Percentiles rank a stretch among this genome's conserved stretches.
Evolutionary conservation across 139 green algal species (phyloP).

Genomic region (Chlamydomonas applanata): DNA sequence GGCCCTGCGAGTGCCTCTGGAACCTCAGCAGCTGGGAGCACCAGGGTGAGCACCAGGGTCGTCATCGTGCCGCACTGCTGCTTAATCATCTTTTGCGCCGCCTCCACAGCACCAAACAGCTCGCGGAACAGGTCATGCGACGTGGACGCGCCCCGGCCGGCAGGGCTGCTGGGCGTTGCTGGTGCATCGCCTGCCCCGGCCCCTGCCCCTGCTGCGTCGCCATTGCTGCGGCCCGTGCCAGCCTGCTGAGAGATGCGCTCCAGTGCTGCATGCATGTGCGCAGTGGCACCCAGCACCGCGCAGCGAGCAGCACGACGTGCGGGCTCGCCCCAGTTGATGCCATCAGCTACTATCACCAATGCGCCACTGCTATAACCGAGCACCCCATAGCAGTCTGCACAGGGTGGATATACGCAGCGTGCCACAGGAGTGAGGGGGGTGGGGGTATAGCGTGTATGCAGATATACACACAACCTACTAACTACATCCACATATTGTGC

Average conservation of each 20-base stretch:
- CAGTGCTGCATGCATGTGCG: constrained; percentile 27
- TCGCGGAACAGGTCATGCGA: constrained; percentile 15
- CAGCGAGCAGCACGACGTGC: constrained; percentile 30
- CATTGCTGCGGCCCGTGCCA: not conserved
- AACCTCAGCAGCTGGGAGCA: not conserved
- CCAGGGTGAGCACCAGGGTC: constrained; percentile 38
- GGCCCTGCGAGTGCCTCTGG: not conserved
- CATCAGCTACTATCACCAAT: constrained; percentile 39
- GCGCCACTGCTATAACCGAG: not conserved
- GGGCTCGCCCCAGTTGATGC: constrained; percentile 45
- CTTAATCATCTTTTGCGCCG: constrained; percentile 40
- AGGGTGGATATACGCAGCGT: not conserved
- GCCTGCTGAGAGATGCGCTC: not conserved
- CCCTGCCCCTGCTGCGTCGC: not conserved
- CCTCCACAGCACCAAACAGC: constrained; percentile 23
- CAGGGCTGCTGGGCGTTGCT: not conserved
- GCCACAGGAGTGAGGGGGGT: not conserved
- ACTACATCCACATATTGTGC: not conserved
- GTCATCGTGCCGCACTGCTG: constrained; percentile 45
- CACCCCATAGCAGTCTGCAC: not conserved
- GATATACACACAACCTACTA: not conserved
- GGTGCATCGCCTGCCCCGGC: not conserved
- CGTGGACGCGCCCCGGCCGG: not conserved
- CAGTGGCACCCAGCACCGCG: constrained; percentile 32
- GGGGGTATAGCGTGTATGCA: too few relatives aligned